Evolutionary conservation across 805 yeast species (phyloP).

Genomic region (Saturnispora sanitii): DNA sequence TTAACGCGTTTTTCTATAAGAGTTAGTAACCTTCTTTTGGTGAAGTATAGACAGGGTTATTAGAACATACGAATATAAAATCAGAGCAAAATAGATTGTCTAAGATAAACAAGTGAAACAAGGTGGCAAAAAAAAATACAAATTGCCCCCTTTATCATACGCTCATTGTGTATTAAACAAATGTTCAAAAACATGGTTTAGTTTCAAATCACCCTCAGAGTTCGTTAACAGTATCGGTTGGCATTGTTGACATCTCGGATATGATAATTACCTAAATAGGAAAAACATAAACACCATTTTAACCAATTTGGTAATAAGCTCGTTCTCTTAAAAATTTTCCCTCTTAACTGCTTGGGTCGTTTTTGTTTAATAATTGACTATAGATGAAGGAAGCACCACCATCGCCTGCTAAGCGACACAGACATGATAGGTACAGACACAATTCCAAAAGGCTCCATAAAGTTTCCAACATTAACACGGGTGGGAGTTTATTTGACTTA

Average conservation of each 20-base stretch:
- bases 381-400: neutral
- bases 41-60: too few relatives aligned
- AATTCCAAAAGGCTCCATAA: constrained; percentile 18
- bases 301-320: neutral
- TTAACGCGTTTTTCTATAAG: too few relatives aligned
- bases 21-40: too few relatives aligned
- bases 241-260: neutral
- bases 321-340: neutral
- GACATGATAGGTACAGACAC: constrained; percentile 6
- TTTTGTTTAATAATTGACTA: neutral
- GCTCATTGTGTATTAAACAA: too few relatives aligned
- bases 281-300: constrained; percentile 14
- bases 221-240: neutral
- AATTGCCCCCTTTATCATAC: too few relatives aligned
- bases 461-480: constrained; percentile 5
- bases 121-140: too few relatives aligned
- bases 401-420: constrained; percentile 8
- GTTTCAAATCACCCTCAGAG: neutral
- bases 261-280: constrained; percentile 13
- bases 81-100: too few relatives aligned
- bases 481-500: constrained; percentile 2
- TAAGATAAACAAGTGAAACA: too few relatives aligned
- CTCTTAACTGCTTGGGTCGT: neutral
- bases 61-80: too few relatives aligned
- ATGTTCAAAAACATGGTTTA: neutral